Percentiles rank a stretch among this genome's conserved stretches.
These are phyloP conservation scores for Nicotiana tomentosiformis DNA, from an alignment of 257 asterid genomes.

Conservation along the genomic window DNA sequence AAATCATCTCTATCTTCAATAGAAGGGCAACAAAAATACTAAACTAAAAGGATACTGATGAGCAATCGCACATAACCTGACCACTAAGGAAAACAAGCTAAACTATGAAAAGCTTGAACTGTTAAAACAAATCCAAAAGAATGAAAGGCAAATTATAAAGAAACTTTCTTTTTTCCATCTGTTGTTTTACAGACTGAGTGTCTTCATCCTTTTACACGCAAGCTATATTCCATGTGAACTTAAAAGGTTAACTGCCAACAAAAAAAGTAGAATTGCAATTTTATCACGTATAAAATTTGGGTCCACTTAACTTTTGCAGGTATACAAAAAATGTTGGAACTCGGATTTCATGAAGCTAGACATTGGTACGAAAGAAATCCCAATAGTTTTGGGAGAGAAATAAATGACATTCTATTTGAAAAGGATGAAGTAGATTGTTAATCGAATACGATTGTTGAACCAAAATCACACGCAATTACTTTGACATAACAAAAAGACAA, in stretches of 20 bases:
- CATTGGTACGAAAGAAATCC: neutral
- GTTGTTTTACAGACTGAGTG: neutral
- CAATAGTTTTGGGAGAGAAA: neutral
- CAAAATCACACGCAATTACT: neutral
- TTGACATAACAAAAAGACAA: neutral
- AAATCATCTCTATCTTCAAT: neutral
- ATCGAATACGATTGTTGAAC: neutral
- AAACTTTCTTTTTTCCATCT: neutral
- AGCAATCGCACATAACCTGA: neutral
- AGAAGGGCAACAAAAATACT: slow-evolving; percentile 12
- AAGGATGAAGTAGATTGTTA: neutral
- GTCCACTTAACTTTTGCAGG: neutral
- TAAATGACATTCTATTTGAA: neutral
- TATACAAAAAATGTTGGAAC: neutral
- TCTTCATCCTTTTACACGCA: neutral
- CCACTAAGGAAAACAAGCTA: neutral
- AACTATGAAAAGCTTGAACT: neutral
- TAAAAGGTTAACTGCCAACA: neutral
- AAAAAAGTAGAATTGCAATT: neutral
- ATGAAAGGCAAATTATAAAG: neutral
- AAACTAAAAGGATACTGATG: neutral
- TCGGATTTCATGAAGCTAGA: neutral
- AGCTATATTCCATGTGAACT: neutral
- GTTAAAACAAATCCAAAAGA: neutral
- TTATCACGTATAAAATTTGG: neutral